Evolutionary conservation across 306 rosid species (phyloP), one percentile per base, ranked within the genome.

Genomic region (Quercus glauca): DNA sequence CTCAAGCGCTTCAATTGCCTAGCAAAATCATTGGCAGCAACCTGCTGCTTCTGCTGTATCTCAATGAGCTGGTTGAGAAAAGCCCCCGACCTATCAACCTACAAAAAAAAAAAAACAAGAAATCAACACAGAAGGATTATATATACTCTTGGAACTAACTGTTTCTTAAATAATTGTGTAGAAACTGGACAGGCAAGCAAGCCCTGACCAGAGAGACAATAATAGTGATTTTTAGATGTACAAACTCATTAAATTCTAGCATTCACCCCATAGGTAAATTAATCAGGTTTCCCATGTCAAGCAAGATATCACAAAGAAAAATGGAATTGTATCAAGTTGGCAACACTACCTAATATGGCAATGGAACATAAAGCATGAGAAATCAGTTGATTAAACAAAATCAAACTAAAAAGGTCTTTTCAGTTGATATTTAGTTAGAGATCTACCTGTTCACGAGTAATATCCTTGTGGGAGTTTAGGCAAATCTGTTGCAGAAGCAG

Each of bases 21-120:
- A 19, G 86, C 85, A 74, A 92, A 95, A 75, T 69, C 85, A 77
- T 85, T 78, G 58, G 92, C 89, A 76, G 90, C 85, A 65, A 75
- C 57, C 4, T 88, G 94, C 77, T 95, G 99, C 80, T 82, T 85
- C 86, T 92, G 87, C 61, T 95, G 99, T 76, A 89, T 82, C 41
- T 77, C 86, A 69, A 90, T 23, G 6, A 95, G 94, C 79, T 95
- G 98, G 77, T 81, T 81, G 79, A 92, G 80, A 80, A 90, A 92
- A 80, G 95, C 89, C 49, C 84, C 71, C 23, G 92, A 87, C 77
- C 83, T 86, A 18, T 88, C 89, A 82, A 90, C 91, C 98, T 94
- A 81, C 80, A 82, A 21, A 82, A 82, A 21, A 82, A 82, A 21
- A 23, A 82, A 71, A 49, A 73, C 58, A 14, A 61, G n/a, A 43